These are phyloP conservation scores for Pinus tabuliformis DNA, from an alignment of 75 land plant genomes.

Conservation along the genomic window DNA sequence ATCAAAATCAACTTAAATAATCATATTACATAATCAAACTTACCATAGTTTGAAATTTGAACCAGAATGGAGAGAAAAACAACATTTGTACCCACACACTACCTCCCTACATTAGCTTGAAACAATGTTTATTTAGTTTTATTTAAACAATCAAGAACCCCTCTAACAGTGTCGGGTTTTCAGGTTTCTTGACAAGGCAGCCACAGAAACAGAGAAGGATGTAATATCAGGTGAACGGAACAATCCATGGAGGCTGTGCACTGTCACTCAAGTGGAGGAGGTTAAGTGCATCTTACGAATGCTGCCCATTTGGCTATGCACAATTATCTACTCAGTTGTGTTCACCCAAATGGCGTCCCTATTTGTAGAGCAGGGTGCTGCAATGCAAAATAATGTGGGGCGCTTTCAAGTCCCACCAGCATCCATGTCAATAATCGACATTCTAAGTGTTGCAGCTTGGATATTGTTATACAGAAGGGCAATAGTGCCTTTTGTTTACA, in stretches of 20 bases:
- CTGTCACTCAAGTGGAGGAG: conserved; percentile 49
- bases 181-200: conserved; percentile 45
- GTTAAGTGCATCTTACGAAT: conserved; percentile 31
- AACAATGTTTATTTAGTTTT: too few relatives aligned
- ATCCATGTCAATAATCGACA: conserved; percentile 21
- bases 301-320: conserved; percentile 36
- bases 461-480: conserved; percentile 22
- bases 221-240: neutral
- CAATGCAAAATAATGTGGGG: conserved; percentile 23
- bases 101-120: too few relatives aligned
- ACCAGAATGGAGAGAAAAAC: too few relatives aligned
- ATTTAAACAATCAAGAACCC: too few relatives aligned
- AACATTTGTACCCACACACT: too few relatives aligned
- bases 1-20: too few relatives aligned
- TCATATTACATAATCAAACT: too few relatives aligned
- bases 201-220: conserved; percentile 11
- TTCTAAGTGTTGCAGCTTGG: conserved; percentile 18
- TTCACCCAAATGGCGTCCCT: conserved; percentile 34
- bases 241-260: conserved; percentile 49
- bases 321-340: conserved; percentile 32
- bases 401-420: conserved; percentile 38
- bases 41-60: too few relatives aligned
- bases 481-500: conserved; percentile 14
- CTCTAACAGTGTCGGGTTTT: too few relatives aligned
- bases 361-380: conserved; percentile 34